These are phyloP conservation scores for Alternaria ventricosa DNA, from an alignment of 2,329 filamentous ascomycete species.

Conservation along the genomic window DNA sequence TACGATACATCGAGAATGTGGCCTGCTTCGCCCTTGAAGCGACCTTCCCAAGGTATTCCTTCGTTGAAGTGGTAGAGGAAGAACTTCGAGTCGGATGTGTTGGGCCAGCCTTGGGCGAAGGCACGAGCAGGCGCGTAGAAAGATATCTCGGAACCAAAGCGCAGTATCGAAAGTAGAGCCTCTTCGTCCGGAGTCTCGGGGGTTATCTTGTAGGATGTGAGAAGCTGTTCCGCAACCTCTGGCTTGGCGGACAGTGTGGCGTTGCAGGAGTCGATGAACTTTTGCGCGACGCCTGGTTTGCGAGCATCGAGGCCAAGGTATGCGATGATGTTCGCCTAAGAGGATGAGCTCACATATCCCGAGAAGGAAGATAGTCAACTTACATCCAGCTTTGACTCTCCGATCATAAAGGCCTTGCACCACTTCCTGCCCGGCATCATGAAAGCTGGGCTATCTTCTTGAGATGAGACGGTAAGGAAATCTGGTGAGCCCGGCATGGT, in stretches of 20 bases:
- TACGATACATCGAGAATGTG: slow-evolving; percentile 45
- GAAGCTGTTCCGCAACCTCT: slow-evolving; percentile 26
- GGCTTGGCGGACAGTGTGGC: slow-evolving; percentile 35
- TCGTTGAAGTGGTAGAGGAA: slow-evolving; percentile 47
- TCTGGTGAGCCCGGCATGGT: slow-evolving; percentile 45
- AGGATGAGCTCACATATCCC: neutral
- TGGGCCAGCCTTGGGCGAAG: slow-evolving; percentile 49
- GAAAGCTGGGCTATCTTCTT: slow-evolving; percentile 30
- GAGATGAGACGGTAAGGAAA: slow-evolving; percentile 31
- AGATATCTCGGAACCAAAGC: slow-evolving; percentile 55
- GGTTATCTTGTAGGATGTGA: slow-evolving; percentile 52
- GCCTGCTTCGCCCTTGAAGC: slow-evolving; percentile 41
- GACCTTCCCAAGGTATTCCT: slow-evolving; percentile 45
- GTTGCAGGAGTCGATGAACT: slow-evolving; percentile 45
- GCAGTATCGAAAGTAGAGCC: slow-evolving; percentile 52
- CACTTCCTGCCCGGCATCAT: slow-evolving; percentile 52
- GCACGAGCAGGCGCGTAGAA: slow-evolving; percentile 55
- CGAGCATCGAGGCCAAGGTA: slow-evolving; percentile 32
- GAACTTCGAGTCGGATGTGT: slow-evolving; percentile 32
- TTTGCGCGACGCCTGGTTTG: slow-evolving; percentile 39
- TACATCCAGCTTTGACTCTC: slow-evolving; percentile 58
- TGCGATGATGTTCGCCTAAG: slow-evolving; percentile 35
- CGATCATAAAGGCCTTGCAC: slow-evolving; percentile 57
- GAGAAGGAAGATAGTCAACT: neutral
- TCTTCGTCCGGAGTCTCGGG: slow-evolving; percentile 48